phyloP scores from a whole-genome alignment of 305 asterid genomes.

The Solanum hybrid region DNA sequence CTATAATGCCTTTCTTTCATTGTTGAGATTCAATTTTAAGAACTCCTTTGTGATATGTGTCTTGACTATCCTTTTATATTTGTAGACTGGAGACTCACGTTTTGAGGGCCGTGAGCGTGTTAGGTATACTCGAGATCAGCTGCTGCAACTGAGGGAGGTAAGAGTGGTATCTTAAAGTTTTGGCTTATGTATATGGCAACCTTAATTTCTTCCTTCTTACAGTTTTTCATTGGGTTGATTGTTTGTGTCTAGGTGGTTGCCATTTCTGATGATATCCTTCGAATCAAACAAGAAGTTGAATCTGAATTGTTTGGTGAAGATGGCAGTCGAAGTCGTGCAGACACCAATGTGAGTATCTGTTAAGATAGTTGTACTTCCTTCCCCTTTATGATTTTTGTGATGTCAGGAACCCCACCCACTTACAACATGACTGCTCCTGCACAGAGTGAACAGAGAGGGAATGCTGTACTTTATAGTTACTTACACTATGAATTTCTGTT shows the following conservation, averaged over 20 bases:
- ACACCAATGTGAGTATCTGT: constrained; percentile 42
- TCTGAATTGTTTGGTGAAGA: constrained; percentile 69
- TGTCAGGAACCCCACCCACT: not conserved
- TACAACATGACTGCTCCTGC: not conserved
- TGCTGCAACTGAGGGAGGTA: constrained; percentile 69
- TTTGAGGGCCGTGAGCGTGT: constrained; percentile 57
- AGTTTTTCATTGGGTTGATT: not conserved
- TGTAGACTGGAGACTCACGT: constrained; percentile 59
- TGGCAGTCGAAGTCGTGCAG: constrained; percentile 59
- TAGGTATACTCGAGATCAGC: constrained; percentile 57
- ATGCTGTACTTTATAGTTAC: not conserved
- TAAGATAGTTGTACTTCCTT: not conserved
- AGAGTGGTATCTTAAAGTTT: not conserved
- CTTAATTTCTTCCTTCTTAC: not conserved
- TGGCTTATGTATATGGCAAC: not conserved
- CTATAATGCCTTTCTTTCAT: not conserved
- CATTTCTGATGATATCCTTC: constrained; percentile 58
- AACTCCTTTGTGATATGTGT: not conserved
- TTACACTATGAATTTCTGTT: not conserved
- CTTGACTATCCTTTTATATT: not conserved
- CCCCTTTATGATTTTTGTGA: not conserved
- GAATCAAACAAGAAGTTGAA: constrained; percentile 72
- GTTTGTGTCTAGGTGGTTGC: constrained; percentile 31
- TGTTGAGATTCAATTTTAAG: not conserved
- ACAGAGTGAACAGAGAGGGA: not conserved